These are phyloP conservation scores for Monilinia fructicola DNA, from an alignment of 2,329 filamentous ascomycete species.

Conservation along the genomic window DNA sequence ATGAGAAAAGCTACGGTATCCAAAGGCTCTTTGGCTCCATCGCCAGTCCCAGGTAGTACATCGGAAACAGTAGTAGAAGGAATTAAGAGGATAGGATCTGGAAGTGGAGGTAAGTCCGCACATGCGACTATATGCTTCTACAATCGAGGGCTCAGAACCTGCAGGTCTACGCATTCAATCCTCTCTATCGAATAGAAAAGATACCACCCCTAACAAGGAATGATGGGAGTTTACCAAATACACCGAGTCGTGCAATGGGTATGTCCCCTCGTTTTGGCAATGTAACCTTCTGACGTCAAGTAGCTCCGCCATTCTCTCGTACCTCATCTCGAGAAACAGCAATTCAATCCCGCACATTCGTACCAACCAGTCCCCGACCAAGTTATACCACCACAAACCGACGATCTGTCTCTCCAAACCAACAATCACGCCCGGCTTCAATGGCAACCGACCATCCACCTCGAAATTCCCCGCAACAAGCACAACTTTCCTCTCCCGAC, in stretches of 20 bases:
- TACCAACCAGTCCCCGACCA: slow-evolving; percentile 35
- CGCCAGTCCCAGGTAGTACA: slow-evolving; percentile 55
- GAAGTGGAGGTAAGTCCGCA: slow-evolving; percentile 39
- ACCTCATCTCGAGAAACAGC: slow-evolving; percentile 39
- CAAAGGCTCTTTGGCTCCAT: slow-evolving; percentile 55
- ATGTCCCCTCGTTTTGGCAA: slow-evolving; percentile 15
- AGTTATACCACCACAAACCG: slow-evolving; percentile 33
- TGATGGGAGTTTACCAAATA: slow-evolving; percentile 32
- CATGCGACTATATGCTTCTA: slow-evolving; percentile 32
- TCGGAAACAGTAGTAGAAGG: slow-evolving; percentile 45
- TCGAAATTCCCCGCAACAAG: slow-evolving; percentile 27
- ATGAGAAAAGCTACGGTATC: slow-evolving; percentile 72
- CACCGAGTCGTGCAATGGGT: slow-evolving; percentile 32
- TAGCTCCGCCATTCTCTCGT: slow-evolving; percentile 39
- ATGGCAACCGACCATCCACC: slow-evolving; percentile 21
- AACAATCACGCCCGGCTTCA: slow-evolving; percentile 29
- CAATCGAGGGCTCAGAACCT: neutral
- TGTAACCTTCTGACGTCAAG: slow-evolving; percentile 23
- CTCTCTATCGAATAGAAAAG: slow-evolving; percentile 36
- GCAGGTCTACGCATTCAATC: slow-evolving; percentile 38
- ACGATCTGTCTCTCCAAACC: slow-evolving; percentile 35
- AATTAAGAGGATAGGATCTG: slow-evolving; percentile 54
- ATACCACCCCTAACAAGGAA: slow-evolving; percentile 34
- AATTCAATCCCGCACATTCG: slow-evolving; percentile 35
- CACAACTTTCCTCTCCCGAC: slow-evolving; percentile 31